Percentiles rank a stretch among this genome's conserved stretches.
phyloP scores from a whole-genome alignment of 805 yeast species.

The Hanseniaspora thailandica region DNA sequence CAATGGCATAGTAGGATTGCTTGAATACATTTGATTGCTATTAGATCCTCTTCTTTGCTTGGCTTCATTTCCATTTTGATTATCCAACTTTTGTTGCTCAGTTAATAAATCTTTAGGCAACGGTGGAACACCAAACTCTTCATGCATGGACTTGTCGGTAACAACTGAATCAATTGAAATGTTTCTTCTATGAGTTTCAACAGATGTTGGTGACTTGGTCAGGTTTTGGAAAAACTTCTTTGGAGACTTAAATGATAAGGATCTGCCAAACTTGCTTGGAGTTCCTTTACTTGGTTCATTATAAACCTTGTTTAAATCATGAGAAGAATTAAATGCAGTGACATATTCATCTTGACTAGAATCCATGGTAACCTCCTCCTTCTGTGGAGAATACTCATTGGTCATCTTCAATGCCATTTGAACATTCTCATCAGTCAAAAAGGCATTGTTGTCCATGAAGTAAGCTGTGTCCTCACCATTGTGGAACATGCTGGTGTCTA shows the following conservation, averaged over 20 bases:
- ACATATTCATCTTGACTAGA: neutral
- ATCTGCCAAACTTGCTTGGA: constrained; percentile 23
- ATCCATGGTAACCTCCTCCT: neutral
- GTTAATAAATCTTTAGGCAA: neutral
- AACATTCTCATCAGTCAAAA: constrained; percentile 5
- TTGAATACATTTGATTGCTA: constrained; percentile 1
- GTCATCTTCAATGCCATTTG: constrained; percentile 10
- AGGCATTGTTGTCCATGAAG: constrained; percentile 1
- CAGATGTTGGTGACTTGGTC: constrained; percentile 6
- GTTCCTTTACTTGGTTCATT: neutral
- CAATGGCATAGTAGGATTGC: constrained; percentile 11
- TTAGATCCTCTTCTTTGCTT: neutral
- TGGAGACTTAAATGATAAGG: constrained; percentile 28
- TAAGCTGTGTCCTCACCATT: neutral
- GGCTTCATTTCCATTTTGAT: neutral
- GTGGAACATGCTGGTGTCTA: neutral
- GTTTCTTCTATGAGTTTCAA: neutral
- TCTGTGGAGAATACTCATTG: constrained; percentile 9
- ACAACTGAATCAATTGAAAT: neutral
- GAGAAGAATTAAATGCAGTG: constrained; percentile 3
- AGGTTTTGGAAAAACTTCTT: constrained; percentile 17
- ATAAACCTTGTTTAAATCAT: neutral
- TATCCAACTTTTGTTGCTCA: neutral
- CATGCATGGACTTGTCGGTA: neutral
- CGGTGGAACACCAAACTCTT: neutral